Percentiles rank a stretch among this genome's conserved stretches.
Evolutionary conservation across 192 early-diverging fungal species (phyloP).

Genomic region (Chytriomyces sp.): DNA sequence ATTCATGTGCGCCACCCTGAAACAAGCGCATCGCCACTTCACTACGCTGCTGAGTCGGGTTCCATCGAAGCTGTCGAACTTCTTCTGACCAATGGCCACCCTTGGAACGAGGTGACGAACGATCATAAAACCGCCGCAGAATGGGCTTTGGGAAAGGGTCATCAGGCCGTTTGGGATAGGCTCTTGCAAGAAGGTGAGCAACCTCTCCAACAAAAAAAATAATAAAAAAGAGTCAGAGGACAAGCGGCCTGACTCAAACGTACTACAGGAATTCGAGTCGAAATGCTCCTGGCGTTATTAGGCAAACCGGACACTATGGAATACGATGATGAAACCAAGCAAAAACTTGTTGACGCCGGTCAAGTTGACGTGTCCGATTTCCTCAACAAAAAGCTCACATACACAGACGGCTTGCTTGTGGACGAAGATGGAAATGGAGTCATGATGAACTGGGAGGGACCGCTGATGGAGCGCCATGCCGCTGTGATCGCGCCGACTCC

Average conservation of each 20-base stretch:
- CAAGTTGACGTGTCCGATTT: constrained; percentile 60
- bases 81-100: constrained; percentile 58
- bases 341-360: constrained; percentile 26
- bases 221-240: no score
- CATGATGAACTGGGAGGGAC: constrained; percentile 98
- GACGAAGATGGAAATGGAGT: constrained; percentile 90
- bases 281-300: constrained; percentile 54
- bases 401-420: constrained; percentile 78
- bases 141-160: constrained; percentile 72
- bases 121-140: constrained; percentile 82
- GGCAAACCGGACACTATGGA: constrained; percentile 18
- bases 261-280: constrained; percentile 66
- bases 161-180: constrained; percentile 71
- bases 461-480: constrained; percentile 89
- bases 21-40: constrained; percentile 24
- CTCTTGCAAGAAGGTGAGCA: constrained; percentile 73
- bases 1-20: constrained; percentile 4
- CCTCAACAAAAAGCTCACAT: constrained; percentile 77
- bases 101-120: constrained; percentile 84
- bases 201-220: no score
- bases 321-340: constrained; percentile 45
- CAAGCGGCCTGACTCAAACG: no score
- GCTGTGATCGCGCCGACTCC: constrained; percentile 64
- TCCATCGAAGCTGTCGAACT: constrained; percentile 27
- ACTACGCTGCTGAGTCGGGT: constrained; percentile 34